Percentiles rank a stretch among this genome's conserved stretches.
Evolutionary conservation across 2,329 filamentous ascomycete genomes (phyloP).

Genomic region (Huntiella moniliformis): DNA sequence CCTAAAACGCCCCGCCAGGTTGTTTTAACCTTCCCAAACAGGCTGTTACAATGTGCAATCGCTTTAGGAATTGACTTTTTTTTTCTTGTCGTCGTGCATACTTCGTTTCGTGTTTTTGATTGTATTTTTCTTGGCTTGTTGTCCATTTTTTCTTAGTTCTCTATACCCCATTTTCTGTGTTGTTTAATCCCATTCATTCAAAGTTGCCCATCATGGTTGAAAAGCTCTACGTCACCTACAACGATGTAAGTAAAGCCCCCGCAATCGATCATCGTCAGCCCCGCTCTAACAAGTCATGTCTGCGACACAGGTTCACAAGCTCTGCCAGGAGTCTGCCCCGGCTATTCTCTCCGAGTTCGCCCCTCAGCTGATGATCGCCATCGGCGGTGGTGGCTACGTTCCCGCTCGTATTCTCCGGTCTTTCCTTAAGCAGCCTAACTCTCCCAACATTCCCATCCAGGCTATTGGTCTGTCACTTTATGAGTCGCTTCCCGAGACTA

Average conservation of each 20-base stretch:
- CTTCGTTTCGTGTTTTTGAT: background rate
- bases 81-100: background rate
- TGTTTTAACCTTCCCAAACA: too few species aligned
- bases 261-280: background rate
- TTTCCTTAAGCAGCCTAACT: conserved; percentile 77
- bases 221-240: conserved; percentile 83
- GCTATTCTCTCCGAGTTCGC: conserved; percentile 69
- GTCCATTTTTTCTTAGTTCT: background rate
- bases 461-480: conserved; percentile 96
- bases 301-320: conserved; percentile 65
- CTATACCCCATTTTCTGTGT: background rate
- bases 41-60: too few species aligned
- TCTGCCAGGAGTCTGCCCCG: conserved; percentile 73
- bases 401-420: conserved; percentile 92
- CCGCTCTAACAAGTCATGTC: background rate
- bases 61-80: background rate
- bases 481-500: conserved; percentile 50
- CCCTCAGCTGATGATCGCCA: conserved; percentile 95
- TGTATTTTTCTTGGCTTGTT: background rate
- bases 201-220: conserved; percentile 45
- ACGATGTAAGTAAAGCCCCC: conserved; percentile 46
- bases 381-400: conserved; percentile 92
- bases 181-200: background rate
- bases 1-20: background rate
- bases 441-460: conserved; percentile 94